Base-by-base conservation (phyloP, 441 rosid species). In the Arabidopsis hybrid region DNA sequence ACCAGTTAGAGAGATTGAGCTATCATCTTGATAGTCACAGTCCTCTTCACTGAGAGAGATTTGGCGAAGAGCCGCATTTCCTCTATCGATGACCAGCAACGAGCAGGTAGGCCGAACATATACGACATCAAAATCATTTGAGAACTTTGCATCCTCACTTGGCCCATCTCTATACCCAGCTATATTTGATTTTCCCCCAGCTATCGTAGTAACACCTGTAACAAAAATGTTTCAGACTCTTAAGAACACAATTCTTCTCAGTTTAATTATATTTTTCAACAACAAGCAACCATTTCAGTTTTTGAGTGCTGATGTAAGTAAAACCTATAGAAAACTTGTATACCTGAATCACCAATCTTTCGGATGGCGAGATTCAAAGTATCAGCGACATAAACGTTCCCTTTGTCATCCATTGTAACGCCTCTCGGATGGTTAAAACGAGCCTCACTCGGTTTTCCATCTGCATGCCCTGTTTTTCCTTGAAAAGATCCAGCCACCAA, bases 81-180 rank as follows among this genome's bases (percentile, higher is more conserved):
- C 99, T 83, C 99, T 85, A 71, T 95, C 98, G 47, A 95, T 82
- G 59, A 95, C 95, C 57, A 95, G 84, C 74, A 95, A 81, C 26
- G 99, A 95, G 84, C 99, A 95, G 49, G 91, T 91, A 40, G 98
- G 83, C 64, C 85, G 89, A 78, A 95, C 84, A 78, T 91, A 95
- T 18, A 91, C 84, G 62, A 92, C 83, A 81, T 95, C 99, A 75
- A 95, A 95, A 85, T 95, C 99, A 73, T 82, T 85, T 4, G 99
- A 94, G 85, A 94, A 92, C 77, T 92, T 84, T n/a, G 97, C 99
- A 78, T 90, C 97, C 79, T 94, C 99, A 36, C 98, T 90, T n/a
- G 99, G 98, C 17, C 99, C 99, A 85, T 92, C 97, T 76, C 97
- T 82, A 68, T 82, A 92, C 11, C 99, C 99, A 35, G 93, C 92